Evolutionary conservation across 2,329 filamentous ascomycete genomes (phyloP).

Genomic region (Colletotrichum shisoi): DNA sequence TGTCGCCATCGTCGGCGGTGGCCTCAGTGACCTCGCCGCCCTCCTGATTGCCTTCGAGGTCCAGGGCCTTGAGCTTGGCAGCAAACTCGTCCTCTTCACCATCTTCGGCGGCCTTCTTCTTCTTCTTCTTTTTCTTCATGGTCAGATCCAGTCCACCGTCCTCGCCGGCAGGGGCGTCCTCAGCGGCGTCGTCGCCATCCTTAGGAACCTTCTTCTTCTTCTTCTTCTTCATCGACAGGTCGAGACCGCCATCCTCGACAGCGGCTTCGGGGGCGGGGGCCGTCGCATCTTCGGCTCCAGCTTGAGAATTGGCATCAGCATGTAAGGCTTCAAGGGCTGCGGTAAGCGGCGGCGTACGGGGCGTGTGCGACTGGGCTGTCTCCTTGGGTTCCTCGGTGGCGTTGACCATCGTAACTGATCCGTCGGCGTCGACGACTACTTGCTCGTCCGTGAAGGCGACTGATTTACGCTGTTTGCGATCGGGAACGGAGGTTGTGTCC

Average conservation of each 20-base stretch:
- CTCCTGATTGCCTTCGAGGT: slow-evolving; percentile 71
- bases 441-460: slow-evolving; percentile 92
- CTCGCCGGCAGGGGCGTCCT: slow-evolving; percentile 53
- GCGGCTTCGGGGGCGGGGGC: slow-evolving; percentile 56
- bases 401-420: slow-evolving; percentile 79
- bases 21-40: slow-evolving; percentile 65
- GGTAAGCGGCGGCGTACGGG: slow-evolving; percentile 69
- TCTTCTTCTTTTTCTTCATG: slow-evolving; percentile 88
- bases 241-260: slow-evolving; percentile 65
- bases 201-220: slow-evolving; percentile 75
- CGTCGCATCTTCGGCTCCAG: slow-evolving; percentile 52
- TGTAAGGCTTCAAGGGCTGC: slow-evolving; percentile 62
- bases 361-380: slow-evolving; percentile 80
- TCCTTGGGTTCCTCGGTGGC: slow-evolving; percentile 78
- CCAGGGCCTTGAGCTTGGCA: slow-evolving; percentile 68
- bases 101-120: slow-evolving; percentile 64
- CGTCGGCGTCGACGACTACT: slow-evolving; percentile 87
- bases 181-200: slow-evolving; percentile 63
- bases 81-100: slow-evolving; percentile 70
- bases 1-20: slow-evolving; percentile 73
- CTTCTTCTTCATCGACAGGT: slow-evolving; percentile 72
- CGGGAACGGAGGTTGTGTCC: slow-evolving; percentile 46
- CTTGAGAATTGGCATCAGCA: slow-evolving; percentile 57
- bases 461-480: slow-evolving; percentile 85
- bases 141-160: slow-evolving; percentile 66